Percentiles rank a stretch among this genome's conserved stretches.
Conservation (phyloP, 202 grass and related monocot species). For the Eragrostis tef region DNA sequence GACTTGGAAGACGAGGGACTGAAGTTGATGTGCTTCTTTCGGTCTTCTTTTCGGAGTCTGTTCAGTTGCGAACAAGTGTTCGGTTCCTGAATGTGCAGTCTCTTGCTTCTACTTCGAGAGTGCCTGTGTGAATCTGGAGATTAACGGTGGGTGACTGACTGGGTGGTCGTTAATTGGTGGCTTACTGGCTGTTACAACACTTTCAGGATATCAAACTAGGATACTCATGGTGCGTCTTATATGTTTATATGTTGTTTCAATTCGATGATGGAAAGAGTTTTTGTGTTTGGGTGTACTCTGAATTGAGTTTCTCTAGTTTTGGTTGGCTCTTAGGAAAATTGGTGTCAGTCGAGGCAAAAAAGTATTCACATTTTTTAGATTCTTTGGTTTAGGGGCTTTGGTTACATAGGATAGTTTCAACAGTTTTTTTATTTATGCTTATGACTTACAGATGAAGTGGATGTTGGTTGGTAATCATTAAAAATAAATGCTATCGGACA, state of each 20-base stretch:
- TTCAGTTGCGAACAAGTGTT: constrained; percentile 4
- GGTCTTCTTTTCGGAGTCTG: constrained; percentile 17
- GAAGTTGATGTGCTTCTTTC: constrained; percentile 11
- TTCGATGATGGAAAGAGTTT: background rate
- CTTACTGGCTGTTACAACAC: background rate
- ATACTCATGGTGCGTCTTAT: background rate
- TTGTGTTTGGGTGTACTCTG: background rate
- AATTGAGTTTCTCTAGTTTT: background rate
- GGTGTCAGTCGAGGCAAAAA: constrained; percentile 1
- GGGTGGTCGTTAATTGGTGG: background rate
- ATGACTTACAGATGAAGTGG: background rate
- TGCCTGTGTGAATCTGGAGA: constrained; percentile 12
- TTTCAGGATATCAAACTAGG: no score
- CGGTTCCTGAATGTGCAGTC: constrained; percentile 8
- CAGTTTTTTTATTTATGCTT: constrained; percentile 5
- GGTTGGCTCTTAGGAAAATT: background rate
- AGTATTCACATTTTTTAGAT: background rate
- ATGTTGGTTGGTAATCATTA: background rate
- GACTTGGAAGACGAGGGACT: constrained; percentile 16
- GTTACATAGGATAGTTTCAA: background rate
- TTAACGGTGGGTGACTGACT: background rate
- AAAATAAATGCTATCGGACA: background rate
- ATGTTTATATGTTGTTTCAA: background rate
- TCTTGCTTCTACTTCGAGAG: constrained; percentile 3
- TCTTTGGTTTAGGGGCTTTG: background rate